Percentiles rank a stretch among this genome's conserved stretches.
These are phyloP conservation scores for Backusella luteola DNA, from an alignment of 192 early-diverging fungal genomes.

Conservation along the genomic window DNA sequence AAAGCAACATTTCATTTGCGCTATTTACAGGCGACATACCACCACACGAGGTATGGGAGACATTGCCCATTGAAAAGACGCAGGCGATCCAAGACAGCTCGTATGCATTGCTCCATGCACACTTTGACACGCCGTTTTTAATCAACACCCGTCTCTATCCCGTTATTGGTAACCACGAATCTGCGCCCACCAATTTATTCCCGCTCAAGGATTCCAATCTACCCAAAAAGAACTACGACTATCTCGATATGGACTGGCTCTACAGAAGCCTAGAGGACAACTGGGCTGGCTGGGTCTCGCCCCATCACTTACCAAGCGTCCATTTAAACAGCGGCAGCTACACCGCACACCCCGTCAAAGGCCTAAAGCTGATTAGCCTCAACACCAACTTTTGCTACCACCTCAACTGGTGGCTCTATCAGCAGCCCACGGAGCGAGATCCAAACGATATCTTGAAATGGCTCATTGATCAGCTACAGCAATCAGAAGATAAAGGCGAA, in stretches of 20 bases:
- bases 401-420: conserved; percentile 55
- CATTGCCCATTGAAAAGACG: conserved; percentile 35
- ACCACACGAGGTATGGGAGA: conserved; percentile 56
- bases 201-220: conserved; percentile 21
- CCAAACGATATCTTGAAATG: conserved; percentile 50
- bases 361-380: conserved; percentile 47
- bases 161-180: conserved; percentile 54
- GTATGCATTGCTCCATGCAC: conserved; percentile 33
- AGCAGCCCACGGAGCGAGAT: conserved; percentile 31
- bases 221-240: conserved; percentile 8
- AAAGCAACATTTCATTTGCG: conserved; percentile 36
- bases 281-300: conserved; percentile 48
- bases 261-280: conserved; percentile 44
- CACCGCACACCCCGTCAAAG: conserved; percentile 38
- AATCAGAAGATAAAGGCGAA: conserved; percentile 49
- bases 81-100: conserved; percentile 37
- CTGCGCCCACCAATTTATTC: conserved; percentile 46
- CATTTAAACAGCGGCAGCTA: conserved; percentile 51
- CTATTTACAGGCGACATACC: conserved; percentile 55
- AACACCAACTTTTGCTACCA: conserved; percentile 65
- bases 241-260: conserved; percentile 39
- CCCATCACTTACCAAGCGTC: conserved; percentile 17
- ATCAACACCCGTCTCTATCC: conserved; percentile 45
- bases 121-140: conserved; percentile 28
- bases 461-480: conserved; percentile 47